Evolutionary conservation across 2,329 filamentous ascomycete species (phyloP).

Genomic region (Aureobasidium subglaciale): DNA sequence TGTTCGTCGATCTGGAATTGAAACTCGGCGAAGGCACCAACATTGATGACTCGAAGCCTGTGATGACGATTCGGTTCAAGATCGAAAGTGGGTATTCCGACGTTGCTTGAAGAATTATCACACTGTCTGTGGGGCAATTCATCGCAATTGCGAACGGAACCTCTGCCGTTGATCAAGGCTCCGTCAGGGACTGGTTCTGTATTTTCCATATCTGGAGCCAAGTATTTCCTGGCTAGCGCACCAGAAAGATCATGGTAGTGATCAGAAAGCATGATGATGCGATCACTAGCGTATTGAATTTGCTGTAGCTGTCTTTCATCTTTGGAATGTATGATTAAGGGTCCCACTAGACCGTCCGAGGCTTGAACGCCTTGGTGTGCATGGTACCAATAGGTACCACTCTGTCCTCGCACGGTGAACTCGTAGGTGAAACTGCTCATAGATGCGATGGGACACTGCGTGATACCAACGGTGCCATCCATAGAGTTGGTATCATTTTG

Average conservation of each 20-base stretch:
- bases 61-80: constrained; percentile 44
- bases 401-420: constrained; percentile 46
- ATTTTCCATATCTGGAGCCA: constrained; percentile 41
- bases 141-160: constrained; percentile 32
- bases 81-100: constrained; percentile 27
- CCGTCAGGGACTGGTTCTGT: constrained; percentile 51
- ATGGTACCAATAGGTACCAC: constrained; percentile 54
- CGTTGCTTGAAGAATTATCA: constrained; percentile 25
- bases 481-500: constrained; percentile 61
- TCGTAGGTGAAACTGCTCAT: constrained; percentile 50
- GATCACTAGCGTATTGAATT: constrained; percentile 44
- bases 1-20: constrained; percentile 61
- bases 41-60: constrained; percentile 56
- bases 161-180: constrained; percentile 37
- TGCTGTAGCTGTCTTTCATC: constrained; percentile 39
- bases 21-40: constrained; percentile 59
- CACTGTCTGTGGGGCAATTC: constrained; percentile 32
- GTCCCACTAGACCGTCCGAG: constrained; percentile 55
- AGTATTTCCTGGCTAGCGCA: constrained; percentile 46
- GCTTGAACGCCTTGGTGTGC: constrained; percentile 54
- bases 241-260: constrained; percentile 56
- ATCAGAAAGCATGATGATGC: constrained; percentile 59
- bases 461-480: constrained; percentile 58
- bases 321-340: constrained; percentile 50
- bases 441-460: constrained; percentile 57